A percentile compares a stretch with the other conserved stretches of the same genome.
Evolutionary conservation across 179 eudicot species (phyloP).

Genomic region (Spergularia azorica): DNA sequence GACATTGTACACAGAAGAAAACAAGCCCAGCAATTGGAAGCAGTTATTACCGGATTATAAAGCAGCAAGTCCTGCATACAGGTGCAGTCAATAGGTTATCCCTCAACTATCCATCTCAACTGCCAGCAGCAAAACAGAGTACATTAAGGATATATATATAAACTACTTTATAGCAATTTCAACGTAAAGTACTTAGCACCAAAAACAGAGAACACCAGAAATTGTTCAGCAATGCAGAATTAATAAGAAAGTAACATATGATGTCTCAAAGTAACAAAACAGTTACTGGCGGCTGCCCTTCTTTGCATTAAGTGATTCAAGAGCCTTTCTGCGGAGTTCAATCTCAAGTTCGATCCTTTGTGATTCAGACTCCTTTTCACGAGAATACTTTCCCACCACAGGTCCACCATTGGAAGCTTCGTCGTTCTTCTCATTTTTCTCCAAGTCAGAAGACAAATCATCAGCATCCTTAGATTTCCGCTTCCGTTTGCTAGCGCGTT

Average conservation of each 20-base stretch:
- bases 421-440: constrained; percentile 42
- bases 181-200: constrained; percentile 44
- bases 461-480: constrained; percentile 55
- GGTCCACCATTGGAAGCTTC: constrained; percentile 53
- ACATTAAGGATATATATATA: constrained; percentile 61
- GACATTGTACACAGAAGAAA: constrained; percentile 28
- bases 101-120: constrained; percentile 91
- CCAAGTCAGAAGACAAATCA: constrained; percentile 50
- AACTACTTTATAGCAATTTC: constrained; percentile 35
- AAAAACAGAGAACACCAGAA: constrained; percentile 14
- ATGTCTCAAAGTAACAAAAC: constrained; percentile 32
- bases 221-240: constrained; percentile 27
- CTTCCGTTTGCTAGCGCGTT: constrained; percentile 67
- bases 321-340: constrained; percentile 91
- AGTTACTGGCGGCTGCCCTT: constrained; percentile 69
- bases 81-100: constrained; percentile 71
- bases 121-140: constrained; percentile 86
- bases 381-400: constrained; percentile 38
- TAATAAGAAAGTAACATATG: constrained; percentile 24
- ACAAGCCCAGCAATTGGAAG: constrained; percentile 52
- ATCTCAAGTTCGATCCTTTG: constrained; percentile 90
- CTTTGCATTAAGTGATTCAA: constrained; percentile 89
- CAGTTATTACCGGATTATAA: constrained; percentile 75
- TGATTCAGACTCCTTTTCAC: constrained; percentile 51
- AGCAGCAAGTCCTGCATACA: constrained; percentile 85